phyloP scores from a whole-genome alignment of 2,329 filamentous ascomycete species.

The Paecilomyces sp. region DNA sequence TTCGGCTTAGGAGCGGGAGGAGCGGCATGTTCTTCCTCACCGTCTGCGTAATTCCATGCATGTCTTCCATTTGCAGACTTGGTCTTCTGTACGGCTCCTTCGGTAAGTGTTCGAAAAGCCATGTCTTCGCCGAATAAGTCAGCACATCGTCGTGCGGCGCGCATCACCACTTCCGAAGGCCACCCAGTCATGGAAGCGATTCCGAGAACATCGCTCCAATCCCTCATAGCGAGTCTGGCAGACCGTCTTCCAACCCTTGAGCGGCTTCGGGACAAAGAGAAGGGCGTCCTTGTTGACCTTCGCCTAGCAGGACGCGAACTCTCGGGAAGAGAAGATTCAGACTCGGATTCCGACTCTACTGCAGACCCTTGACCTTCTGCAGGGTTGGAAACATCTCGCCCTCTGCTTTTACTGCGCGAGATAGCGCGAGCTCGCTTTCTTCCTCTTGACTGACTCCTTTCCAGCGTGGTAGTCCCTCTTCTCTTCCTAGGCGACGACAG shows the following conservation, averaged over 20 bases:
- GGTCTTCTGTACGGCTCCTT: conserved; percentile 20
- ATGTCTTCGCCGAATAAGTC: conserved; percentile 68
- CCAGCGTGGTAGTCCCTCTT: not conserved
- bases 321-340: not conserved
- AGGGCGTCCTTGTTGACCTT: conserved; percentile 5
- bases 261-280: conserved; percentile 9
- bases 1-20: conserved; percentile 4
- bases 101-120: conserved; percentile 51
- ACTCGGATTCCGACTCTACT: not conserved
- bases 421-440: conserved; percentile 15
- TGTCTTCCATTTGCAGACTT: conserved; percentile 13
- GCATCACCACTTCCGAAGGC: conserved; percentile 55
- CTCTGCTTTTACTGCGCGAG: conserved; percentile 4
- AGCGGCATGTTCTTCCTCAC: conserved; percentile 18
- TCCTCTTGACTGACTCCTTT: conserved; percentile 16
- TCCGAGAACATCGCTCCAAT: conserved; percentile 82
- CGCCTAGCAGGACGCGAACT: not conserved
- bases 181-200: conserved; percentile 71
- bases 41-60: conserved; percentile 24
- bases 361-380: not conserved
- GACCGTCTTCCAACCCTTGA: conserved; percentile 3
- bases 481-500: conserved; percentile 7
- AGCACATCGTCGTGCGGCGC: conserved; percentile 67
- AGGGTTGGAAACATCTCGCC: conserved; percentile 3
- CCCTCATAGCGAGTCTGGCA: conserved; percentile 42